Evolutionary conservation across 169 alveolate species (phyloP).

Genomic region (Toxoplasma gondii): DNA sequence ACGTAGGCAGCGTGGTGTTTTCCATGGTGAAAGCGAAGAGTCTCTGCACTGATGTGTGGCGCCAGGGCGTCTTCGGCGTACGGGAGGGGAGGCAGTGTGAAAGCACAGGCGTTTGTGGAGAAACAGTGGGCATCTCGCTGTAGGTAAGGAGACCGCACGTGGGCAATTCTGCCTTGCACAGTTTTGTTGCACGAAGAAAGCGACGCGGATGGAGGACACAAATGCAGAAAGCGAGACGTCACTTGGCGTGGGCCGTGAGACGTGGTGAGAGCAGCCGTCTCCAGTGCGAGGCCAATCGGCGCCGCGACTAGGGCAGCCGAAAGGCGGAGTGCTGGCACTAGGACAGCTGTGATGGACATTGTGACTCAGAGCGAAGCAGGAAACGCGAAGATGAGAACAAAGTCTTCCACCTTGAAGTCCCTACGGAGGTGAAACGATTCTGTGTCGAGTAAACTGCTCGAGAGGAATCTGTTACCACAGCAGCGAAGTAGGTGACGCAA

Average conservation of each 20-base stretch:
- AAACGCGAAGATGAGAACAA: background rate
- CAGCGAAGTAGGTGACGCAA: background rate
- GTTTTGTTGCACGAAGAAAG: background rate
- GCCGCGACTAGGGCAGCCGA: constrained; percentile 23
- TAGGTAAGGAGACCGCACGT: background rate
- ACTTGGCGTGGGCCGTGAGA: background rate
- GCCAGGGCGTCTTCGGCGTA: constrained; percentile 91
- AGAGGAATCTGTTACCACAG: background rate
- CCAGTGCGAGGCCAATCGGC: constrained; percentile 3
- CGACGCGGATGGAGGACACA: background rate
- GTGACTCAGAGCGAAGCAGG: background rate
- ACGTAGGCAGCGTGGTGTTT: constrained; percentile 77
- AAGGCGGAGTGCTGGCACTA: background rate
- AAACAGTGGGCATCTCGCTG: background rate
- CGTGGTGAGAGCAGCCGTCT: constrained; percentile 15
- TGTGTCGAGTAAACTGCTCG: background rate
- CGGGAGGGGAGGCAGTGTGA: constrained; percentile 88
- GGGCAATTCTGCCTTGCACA: background rate
- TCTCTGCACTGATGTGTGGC: constrained; percentile 93
- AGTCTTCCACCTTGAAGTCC: too few relatives aligned
- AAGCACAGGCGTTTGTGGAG: constrained; percentile 13
- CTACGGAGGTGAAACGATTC: background rate
- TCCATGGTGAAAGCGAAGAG: constrained; percentile 93
- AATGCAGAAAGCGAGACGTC: background rate
- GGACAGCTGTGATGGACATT: background rate